phyloP scores from a whole-genome alignment of 371 early-diverging fungal species.

The Lichtheimia ornata region DNA sequence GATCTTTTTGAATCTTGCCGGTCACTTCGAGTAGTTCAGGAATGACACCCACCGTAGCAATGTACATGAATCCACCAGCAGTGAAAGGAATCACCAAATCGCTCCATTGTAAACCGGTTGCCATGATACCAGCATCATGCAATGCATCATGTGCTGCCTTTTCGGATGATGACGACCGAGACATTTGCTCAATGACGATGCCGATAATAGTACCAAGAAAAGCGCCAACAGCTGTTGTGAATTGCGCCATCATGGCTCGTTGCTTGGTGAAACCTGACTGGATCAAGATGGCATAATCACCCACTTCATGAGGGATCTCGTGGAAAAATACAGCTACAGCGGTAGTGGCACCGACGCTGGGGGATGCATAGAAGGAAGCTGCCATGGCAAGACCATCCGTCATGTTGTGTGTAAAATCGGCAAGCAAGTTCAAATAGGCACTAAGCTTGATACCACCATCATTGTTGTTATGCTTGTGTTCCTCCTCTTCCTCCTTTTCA shows the following conservation, averaged over 20 bases:
- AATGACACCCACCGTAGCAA: conserved; percentile 86
- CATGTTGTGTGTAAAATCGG: conserved; percentile 89
- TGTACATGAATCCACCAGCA: conserved; percentile 89
- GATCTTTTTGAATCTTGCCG: conserved; percentile 53
- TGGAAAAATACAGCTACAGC: conserved; percentile 93
- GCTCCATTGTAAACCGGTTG: conserved; percentile 45
- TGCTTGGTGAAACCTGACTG: conserved; percentile 80
- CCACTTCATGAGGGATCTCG: conserved; percentile 92
- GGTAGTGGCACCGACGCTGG: conserved; percentile 81
- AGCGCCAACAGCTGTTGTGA: conserved; percentile 81
- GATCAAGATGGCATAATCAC: conserved; percentile 89
- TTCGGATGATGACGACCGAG: conserved; percentile 10
- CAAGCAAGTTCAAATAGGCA: conserved; percentile 83
- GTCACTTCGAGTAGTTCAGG: conserved; percentile 79
- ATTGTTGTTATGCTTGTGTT: conserved; percentile 15
- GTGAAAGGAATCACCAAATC: conserved; percentile 86
- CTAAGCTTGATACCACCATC: conserved; percentile 63
- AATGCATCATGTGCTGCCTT: conserved; percentile 3
- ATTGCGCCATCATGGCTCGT: conserved; percentile 83
- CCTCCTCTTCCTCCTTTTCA: conserved; percentile 10
- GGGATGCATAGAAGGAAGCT: conserved; percentile 83
- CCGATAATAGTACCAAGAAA: conserved; percentile 82
- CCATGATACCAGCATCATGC: conserved; percentile 41
- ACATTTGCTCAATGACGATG: conserved; percentile 75
- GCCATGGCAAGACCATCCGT: conserved; percentile 95